Percentiles rank a stretch among this genome's conserved stretches.
phyloP scores from a whole-genome alignment of 2,329 filamentous ascomycete species.

The Xylariaceae sp. region DNA sequence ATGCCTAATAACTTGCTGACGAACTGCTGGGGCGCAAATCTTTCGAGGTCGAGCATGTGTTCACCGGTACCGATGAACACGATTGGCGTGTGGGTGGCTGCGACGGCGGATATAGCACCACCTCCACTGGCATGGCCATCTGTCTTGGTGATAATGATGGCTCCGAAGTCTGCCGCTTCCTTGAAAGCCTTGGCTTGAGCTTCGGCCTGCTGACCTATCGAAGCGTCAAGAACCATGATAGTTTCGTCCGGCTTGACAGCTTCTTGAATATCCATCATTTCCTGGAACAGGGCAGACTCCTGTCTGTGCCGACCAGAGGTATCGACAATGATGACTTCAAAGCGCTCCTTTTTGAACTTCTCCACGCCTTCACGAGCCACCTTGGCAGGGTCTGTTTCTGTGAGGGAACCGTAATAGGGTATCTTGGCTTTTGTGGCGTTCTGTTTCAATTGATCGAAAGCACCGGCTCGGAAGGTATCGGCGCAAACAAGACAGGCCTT shows the following conservation, averaged over 20 bases:
- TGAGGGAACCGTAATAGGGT: constrained; percentile 94
- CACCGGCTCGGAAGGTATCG: constrained; percentile 96
- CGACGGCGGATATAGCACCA: constrained; percentile 95
- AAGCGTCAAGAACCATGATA: constrained; percentile 95
- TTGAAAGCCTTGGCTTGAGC: constrained; percentile 95
- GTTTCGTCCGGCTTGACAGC: constrained; percentile 92
- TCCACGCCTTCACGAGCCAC: constrained; percentile 95
- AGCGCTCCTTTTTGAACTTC: constrained; percentile 97
- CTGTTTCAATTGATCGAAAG: constrained; percentile 97
- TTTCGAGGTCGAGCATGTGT: constrained; percentile 91
- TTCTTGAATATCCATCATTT: constrained; percentile 94
- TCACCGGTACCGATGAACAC: constrained; percentile 98
- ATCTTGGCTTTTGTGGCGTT: constrained; percentile 99
- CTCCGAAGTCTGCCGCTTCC: constrained; percentile 91
- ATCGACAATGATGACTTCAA: constrained; percentile 98
- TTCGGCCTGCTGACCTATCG: constrained; percentile 94
- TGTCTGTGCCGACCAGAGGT: constrained; percentile 93
- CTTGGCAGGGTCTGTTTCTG: constrained; percentile 89
- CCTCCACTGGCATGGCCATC: constrained; percentile 93
- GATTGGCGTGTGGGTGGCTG: constrained; percentile 92
- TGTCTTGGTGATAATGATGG: constrained; percentile 98
- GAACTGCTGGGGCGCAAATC: constrained; percentile 88
- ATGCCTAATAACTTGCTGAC: constrained; percentile 91
- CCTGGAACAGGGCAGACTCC: constrained; percentile 89
- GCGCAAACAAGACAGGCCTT: constrained; percentile 91